Evolutionary conservation across 2,329 filamentous ascomycete genomes (phyloP), one percentile per base, ranked within the genome.

Genomic region (Sporothrix schenckii): DNA sequence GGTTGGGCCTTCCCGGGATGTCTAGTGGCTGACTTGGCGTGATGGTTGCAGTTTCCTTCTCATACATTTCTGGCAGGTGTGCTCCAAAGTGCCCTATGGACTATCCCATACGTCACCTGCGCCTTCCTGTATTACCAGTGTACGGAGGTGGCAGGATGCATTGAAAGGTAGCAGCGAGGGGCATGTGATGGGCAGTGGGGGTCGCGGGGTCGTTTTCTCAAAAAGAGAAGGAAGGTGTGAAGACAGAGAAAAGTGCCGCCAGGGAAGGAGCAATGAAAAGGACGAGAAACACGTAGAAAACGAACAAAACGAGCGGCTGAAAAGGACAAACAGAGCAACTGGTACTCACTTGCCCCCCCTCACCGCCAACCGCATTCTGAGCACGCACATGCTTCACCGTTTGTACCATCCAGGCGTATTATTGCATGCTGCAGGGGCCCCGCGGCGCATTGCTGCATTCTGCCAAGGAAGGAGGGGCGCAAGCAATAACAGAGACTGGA

Each of bases 401-500:
- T n/a, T 53, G 6, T 34, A 50, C 47, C 24, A 27, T 14, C 10
- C 27, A 66, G 44, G n/a, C 10, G 24, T 44, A 44, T 44, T 44
- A 66, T 66, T 47, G 44, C 63, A 66, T 39, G 27, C 63, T 66
- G 27, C 63, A 52, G 27, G 63, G 44, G 47, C 44, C n/a, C 11
- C 41, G 11, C 30, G 41, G 60, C 39, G 44, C 21, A 49, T 19
- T 66, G 47, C 47, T 34, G 7, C 34, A 34, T 7, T 34, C 34
- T 66, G 47, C 47, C 44, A 66, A 66, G 63, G 30, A 47, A 44
- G 47, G 56, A 44, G 56, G 44, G 56, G 34, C 44, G 34, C 44
- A 47, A 66, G 63, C 44, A 39, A 47, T 52, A 19, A 39, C 14
- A 21, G 19, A 27, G 27, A 54, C 41, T 13, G 44, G 44, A 66